Evolutionary conservation across 1,284 basidiomycete genomes (phyloP).

Genomic region (Lentinula novae-zelandiae): DNA sequence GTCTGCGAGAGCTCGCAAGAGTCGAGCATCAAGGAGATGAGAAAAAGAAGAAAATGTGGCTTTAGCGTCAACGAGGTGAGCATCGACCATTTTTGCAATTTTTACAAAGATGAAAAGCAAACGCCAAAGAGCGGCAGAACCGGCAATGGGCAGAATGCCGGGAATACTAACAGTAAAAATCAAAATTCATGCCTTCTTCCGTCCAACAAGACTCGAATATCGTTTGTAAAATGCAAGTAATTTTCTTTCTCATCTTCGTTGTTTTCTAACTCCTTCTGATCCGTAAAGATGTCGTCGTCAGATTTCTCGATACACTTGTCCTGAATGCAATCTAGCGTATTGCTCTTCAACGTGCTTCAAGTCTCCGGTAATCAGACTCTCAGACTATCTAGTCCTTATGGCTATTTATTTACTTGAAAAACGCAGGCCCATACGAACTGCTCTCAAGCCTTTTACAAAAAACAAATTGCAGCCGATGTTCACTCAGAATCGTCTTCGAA

Average conservation of each 20-base stretch:
- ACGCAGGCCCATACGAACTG: conserved; percentile 61
- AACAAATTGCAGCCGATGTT: conserved; percentile 63
- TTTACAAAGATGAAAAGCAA: not conserved
- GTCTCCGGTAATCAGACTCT: conserved; percentile 47
- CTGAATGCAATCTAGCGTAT: conserved; percentile 74
- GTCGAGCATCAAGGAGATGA: conserved; percentile 70
- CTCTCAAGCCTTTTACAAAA: conserved; percentile 74
- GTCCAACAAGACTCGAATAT: conserved; percentile 9
- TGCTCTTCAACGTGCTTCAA: conserved; percentile 79
- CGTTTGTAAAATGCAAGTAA: conserved; percentile 22
- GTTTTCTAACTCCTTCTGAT: not conserved
- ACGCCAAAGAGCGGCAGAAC: not conserved
- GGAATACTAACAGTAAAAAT: conserved; percentile 7
- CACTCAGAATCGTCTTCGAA: conserved; percentile 44
- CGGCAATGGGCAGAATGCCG: not conserved
- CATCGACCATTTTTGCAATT: conserved; percentile 33
- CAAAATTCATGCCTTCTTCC: not conserved
- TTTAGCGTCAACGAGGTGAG: conserved; percentile 47
- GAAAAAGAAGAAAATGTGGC: conserved; percentile 65
- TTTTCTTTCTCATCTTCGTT: not conserved
- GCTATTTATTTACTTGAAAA: not conserved
- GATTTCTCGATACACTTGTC: conserved; percentile 75
- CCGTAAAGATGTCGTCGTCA: conserved; percentile 64
- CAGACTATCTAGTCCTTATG: not conserved
- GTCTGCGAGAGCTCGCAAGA: conserved; percentile 79